These are phyloP conservation scores for Lathyrus aphaca DNA, from an alignment of 306 rosid species.

Conservation along the genomic window DNA sequence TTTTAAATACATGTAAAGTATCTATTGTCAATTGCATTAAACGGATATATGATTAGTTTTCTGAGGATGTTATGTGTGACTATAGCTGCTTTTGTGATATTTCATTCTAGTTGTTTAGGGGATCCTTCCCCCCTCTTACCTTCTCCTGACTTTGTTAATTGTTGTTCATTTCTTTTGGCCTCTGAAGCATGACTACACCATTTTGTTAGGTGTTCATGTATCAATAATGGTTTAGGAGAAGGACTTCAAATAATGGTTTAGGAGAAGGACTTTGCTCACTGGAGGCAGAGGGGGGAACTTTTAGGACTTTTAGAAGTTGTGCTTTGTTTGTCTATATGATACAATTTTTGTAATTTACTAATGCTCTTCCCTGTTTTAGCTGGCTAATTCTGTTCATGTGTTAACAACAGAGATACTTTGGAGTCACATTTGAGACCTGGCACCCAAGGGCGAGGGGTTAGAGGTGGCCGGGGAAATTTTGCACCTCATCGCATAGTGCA, in stretches of 20 bases:
- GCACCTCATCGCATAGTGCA: slow-evolving; percentile 58
- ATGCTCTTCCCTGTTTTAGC: background rate
- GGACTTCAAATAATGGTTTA: no score
- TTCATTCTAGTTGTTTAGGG: slow-evolving; percentile 4
- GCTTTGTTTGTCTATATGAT: slow-evolving; percentile 14
- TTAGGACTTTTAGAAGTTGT: slow-evolving; percentile 25
- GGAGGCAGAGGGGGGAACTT: slow-evolving; percentile 9
- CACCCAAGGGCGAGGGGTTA: slow-evolving; percentile 72
- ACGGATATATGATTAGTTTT: background rate
- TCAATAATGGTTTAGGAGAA: background rate
- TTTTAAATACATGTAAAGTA: no score
- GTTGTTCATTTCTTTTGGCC: slow-evolving; percentile 29
- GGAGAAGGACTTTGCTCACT: no score
- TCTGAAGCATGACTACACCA: slow-evolving; percentile 14
- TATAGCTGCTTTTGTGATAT: background rate
- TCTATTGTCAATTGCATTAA: background rate
- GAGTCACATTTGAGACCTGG: slow-evolving; percentile 79
- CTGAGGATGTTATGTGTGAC: slow-evolving; percentile 5
- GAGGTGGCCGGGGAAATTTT: slow-evolving; percentile 74
- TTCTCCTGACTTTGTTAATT: background rate
- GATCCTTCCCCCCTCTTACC: background rate
- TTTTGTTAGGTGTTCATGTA: slow-evolving; percentile 26
- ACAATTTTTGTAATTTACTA: background rate
- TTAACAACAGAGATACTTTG: slow-evolving; percentile 66
- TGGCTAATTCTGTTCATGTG: slow-evolving; percentile 35